A percentile compares a stretch with the other conserved stretches of the same genome.
Evolutionary conservation across 2,329 filamentous ascomycete genomes (phyloP).

Genomic region (Diaporthe eres): DNA sequence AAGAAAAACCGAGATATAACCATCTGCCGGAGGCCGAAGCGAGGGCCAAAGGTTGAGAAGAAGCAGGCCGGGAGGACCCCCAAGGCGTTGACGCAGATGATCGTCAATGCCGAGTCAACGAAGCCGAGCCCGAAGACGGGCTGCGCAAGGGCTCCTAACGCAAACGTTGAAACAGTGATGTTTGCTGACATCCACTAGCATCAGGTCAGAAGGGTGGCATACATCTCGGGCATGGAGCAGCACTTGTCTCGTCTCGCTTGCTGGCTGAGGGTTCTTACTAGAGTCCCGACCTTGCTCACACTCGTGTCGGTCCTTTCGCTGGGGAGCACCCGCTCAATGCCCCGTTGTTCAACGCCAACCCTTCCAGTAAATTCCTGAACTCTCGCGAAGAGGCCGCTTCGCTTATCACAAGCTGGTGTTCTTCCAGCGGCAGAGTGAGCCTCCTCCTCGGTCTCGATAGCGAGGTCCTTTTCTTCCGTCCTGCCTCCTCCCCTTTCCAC

Average conservation of each 20-base stretch:
- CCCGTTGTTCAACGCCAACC: constrained; percentile 79
- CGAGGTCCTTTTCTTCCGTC: constrained; percentile 30
- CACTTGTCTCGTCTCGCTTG: constrained; percentile 32
- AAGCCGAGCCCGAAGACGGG: constrained; percentile 80
- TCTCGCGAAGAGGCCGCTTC: constrained; percentile 47
- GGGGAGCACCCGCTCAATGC: constrained; percentile 81
- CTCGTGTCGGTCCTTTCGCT: constrained; percentile 77
- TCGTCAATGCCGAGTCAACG: constrained; percentile 78
- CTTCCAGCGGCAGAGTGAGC: neutral
- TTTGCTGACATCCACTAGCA: constrained; percentile 80
- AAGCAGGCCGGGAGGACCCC: constrained; percentile 81
- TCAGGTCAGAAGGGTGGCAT: constrained; percentile 1
- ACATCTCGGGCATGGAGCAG: neutral
- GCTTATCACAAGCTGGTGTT: constrained; percentile 28
- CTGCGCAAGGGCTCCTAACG: constrained; percentile 79
- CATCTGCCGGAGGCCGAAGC: constrained; percentile 84
- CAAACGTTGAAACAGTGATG: constrained; percentile 83
- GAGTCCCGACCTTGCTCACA: constrained; percentile 77
- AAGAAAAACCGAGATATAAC: constrained; percentile 85
- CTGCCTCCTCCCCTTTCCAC: constrained; percentile 22
- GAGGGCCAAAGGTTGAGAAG: constrained; percentile 83
- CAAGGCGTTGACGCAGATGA: constrained; percentile 82
- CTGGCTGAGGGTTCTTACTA: constrained; percentile 65
- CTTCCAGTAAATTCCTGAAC: constrained; percentile 75
- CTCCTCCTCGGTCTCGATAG: constrained; percentile 9